A percentile compares a stretch with the other conserved stretches of the same genome.
Conservation (phyloP, 495 filamentous ascomycete species). For the Collariella sp. region DNA sequence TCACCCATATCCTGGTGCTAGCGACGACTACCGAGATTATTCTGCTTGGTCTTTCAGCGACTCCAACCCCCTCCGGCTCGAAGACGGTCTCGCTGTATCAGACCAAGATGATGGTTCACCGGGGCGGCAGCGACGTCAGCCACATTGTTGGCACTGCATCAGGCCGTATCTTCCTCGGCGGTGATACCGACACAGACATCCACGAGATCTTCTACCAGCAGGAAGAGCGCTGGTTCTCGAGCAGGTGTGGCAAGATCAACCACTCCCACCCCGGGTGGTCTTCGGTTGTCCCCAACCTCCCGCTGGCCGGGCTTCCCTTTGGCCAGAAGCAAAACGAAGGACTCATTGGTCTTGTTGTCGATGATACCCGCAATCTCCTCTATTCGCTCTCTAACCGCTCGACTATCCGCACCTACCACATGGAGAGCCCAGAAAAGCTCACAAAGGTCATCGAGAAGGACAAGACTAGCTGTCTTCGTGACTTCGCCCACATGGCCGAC, state of each 20-base stretch:
- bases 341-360: constrained; percentile 68
- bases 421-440: constrained; percentile 48
- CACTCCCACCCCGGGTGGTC: constrained; percentile 72
- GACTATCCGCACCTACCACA: constrained; percentile 77
- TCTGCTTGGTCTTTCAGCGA: constrained; percentile 67
- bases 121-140: constrained; percentile 60
- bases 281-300: constrained; percentile 54
- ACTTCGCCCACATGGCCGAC: constrained; percentile 72
- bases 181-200: constrained; percentile 71
- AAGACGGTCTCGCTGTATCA: constrained; percentile 68
- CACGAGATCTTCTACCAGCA: constrained; percentile 93
- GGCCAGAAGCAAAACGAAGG: constrained; percentile 41
- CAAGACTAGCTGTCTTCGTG: constrained; percentile 43
- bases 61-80: constrained; percentile 49
- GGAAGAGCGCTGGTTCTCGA: constrained; percentile 92
- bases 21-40: constrained; percentile 77
- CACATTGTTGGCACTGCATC: constrained; percentile 69
- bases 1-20: constrained; percentile 81
- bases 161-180: constrained; percentile 87
- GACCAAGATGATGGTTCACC: constrained; percentile 67
- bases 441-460: constrained; percentile 49
- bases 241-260: constrained; percentile 70
- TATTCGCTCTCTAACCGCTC: constrained; percentile 84
- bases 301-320: constrained; percentile 25
- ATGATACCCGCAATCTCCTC: constrained; percentile 77